Evolutionary conservation across 495 filamentous ascomycete species (phyloP), one percentile per base, ranked within the genome.

Genomic region (Staphylotrichum tortipilum): DNA sequence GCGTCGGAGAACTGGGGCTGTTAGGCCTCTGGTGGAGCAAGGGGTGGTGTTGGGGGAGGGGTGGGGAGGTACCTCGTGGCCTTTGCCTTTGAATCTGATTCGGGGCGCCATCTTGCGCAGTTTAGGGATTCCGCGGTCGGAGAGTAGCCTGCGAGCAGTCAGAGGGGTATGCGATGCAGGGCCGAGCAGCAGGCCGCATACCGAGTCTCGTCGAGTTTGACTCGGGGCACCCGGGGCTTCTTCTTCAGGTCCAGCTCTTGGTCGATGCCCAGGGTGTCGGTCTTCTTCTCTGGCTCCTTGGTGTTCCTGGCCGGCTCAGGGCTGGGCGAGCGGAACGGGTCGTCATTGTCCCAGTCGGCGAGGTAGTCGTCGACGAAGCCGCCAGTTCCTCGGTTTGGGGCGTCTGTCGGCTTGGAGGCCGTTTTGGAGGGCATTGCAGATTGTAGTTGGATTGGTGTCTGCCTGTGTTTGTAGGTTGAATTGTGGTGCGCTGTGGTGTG

Each of bases 71-170:
- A 92, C 89, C 76, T 96, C 92, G 60, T 96, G 85, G 7, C 89
- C 90, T 71, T 94, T 97, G 24, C 92, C 92, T 62, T 87, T 92
- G 51, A 95, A 82, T 55, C 76, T 86, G 21, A 98, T 67, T 45
- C 80, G 78, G 42, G 79, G 84, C 3, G 86, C 80, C 58, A 79
- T 80, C 42, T 74, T 76, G 39, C 86, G 78, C 24, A 99, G 68
- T 57, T 86, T 91, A 4, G 88, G 87, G 43, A 97, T 88, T 6
- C 92, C 92, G 18, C 79, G 72, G 39, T 82, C 76, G 10, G 87
- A 89, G 5, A 96, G 74, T 4, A 97, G 73, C 53, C 86, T 88
- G 51, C 7, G 7, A 8, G 41, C 30, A 22, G 44, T 56, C 6
- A 61, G 56, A n/a, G 24, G 12, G 17, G 22, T 10, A 28, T 15